Conservation (phyloP, 352 stramenopile genomes). For the Phytophthora foliorum region DNA sequence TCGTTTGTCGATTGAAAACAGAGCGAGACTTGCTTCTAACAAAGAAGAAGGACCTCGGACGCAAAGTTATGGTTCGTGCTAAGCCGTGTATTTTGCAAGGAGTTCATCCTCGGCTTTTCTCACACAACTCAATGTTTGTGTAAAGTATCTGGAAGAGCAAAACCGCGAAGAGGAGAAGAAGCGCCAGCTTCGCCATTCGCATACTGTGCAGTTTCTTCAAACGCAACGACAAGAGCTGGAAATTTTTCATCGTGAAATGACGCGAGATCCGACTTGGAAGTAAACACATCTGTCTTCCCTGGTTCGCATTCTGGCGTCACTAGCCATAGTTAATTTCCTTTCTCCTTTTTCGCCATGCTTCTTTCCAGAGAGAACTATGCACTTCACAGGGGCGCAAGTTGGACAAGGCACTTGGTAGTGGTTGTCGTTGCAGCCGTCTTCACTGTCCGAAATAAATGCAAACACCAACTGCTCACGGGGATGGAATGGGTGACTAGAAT, state of each 20-base stretch:
- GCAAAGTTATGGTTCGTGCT: conserved; percentile 33
- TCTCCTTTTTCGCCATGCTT: too few species aligned
- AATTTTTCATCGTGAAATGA: conserved; percentile 52
- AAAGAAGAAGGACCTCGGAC: conserved; percentile 37
- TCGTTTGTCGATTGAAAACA: conserved; percentile 43
- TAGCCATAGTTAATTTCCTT: too few species aligned
- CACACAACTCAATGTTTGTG: neutral
- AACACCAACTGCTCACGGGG: too few species aligned
- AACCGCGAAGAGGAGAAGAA: conserved; percentile 41
- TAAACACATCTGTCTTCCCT: conserved; percentile 9
- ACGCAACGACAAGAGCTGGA: conserved; percentile 49
- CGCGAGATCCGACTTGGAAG: conserved; percentile 45
- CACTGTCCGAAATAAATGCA: too few species aligned
- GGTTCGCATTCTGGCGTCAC: too few species aligned
- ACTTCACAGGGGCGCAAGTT: too few species aligned
- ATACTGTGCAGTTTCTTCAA: conserved; percentile 48
- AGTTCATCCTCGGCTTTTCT: neutral
- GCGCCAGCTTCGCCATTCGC: conserved; percentile 36
- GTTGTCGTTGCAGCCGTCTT: too few species aligned
- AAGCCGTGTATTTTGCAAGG: neutral
- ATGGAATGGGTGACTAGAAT: too few species aligned
- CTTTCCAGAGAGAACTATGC: too few species aligned
- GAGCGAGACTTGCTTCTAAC: conserved; percentile 31
- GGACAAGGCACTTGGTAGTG: too few species aligned
- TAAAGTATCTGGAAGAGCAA: conserved; percentile 37